A percentile compares a stretch with the other conserved stretches of the same genome.
Evolutionary conservation across 768 basidiomycete species (phyloP).

Genomic region (Tricholoma sp.): DNA sequence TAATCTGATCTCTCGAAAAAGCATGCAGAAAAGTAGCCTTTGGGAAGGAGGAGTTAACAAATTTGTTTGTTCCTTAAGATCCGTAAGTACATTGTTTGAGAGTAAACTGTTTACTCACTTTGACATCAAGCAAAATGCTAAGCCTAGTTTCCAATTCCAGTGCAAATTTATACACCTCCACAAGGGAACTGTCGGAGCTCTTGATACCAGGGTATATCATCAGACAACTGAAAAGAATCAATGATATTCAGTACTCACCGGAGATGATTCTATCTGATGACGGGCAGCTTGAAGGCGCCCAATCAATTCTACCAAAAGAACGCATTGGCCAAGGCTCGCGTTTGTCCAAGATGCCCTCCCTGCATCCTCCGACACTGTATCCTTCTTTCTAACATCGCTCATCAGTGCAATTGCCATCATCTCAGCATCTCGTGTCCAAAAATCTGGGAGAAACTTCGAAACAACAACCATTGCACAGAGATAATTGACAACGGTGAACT

Average conservation of each 20-base stretch:
- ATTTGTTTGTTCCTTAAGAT: slow-evolving; percentile 45
- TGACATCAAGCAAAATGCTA: slow-evolving; percentile 50
- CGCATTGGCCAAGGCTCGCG: slow-evolving; percentile 57
- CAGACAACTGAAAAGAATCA: background rate
- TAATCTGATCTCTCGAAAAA: slow-evolving; percentile 63
- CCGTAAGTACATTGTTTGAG: background rate
- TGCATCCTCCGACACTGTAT: slow-evolving; percentile 7
- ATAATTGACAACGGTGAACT: slow-evolving; percentile 53
- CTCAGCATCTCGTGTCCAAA: slow-evolving; percentile 66
- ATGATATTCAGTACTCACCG: slow-evolving; percentile 20
- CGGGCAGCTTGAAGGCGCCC: slow-evolving; percentile 40
- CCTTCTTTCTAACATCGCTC: slow-evolving; percentile 37
- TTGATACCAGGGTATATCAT: slow-evolving; percentile 9
- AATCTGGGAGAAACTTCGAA: slow-evolving; percentile 50
- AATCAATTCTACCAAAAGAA: slow-evolving; percentile 60
- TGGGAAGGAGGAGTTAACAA: slow-evolving; percentile 48
- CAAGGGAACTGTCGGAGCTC: slow-evolving; percentile 24
- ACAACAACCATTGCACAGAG: slow-evolving; percentile 49
- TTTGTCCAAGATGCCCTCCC: slow-evolving; percentile 34
- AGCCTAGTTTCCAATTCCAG: slow-evolving; percentile 52
- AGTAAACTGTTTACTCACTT: slow-evolving; percentile 30
- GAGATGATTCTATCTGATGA: slow-evolving; percentile 34
- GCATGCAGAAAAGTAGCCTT: slow-evolving; percentile 50
- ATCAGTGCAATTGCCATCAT: slow-evolving; percentile 71
- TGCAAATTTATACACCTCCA: slow-evolving; percentile 42